A percentile compares a stretch with the other conserved stretches of the same genome.
Conservation (phyloP, 257 asterid genomes). For the Solanum pennellii region DNA sequence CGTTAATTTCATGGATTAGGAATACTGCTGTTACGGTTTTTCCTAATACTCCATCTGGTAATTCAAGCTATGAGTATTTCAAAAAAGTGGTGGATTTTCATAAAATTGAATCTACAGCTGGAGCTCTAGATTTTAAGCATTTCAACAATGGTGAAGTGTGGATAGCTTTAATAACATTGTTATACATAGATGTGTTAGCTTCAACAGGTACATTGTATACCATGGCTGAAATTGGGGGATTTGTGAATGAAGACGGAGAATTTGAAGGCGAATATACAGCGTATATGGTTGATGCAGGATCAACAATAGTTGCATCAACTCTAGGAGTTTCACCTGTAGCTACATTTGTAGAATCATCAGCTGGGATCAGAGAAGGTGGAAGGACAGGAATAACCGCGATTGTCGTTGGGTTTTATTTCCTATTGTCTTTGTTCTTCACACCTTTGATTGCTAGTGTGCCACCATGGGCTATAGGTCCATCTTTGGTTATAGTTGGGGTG, state of each 20-base stretch:
- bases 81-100: constrained; percentile 49
- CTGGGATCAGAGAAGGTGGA: constrained; percentile 73
- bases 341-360: constrained; percentile 56
- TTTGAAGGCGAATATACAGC: constrained; percentile 74
- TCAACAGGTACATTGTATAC: constrained; percentile 66
- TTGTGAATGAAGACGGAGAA: constrained; percentile 30
- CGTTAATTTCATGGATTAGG: constrained; percentile 59
- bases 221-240: constrained; percentile 59
- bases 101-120: constrained; percentile 41
- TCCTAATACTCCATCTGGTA: constrained; percentile 47
- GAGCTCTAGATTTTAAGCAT: constrained; percentile 41
- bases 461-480: constrained; percentile 83
- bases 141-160: constrained; percentile 54
- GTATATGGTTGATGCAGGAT: constrained; percentile 73
- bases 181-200: constrained; percentile 65
- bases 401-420: constrained; percentile 49
- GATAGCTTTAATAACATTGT: constrained; percentile 46
- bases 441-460: constrained; percentile 64
- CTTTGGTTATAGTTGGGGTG: constrained; percentile 75
- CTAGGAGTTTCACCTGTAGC: constrained; percentile 71
- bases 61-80: constrained; percentile 42
- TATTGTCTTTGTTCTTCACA: constrained; percentile 37
- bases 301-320: constrained; percentile 54
- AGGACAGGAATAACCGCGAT: constrained; percentile 64
- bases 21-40: constrained; percentile 52